phyloP scores from a whole-genome alignment of 345 rosid species.

The Noccaea caerulescens region DNA sequence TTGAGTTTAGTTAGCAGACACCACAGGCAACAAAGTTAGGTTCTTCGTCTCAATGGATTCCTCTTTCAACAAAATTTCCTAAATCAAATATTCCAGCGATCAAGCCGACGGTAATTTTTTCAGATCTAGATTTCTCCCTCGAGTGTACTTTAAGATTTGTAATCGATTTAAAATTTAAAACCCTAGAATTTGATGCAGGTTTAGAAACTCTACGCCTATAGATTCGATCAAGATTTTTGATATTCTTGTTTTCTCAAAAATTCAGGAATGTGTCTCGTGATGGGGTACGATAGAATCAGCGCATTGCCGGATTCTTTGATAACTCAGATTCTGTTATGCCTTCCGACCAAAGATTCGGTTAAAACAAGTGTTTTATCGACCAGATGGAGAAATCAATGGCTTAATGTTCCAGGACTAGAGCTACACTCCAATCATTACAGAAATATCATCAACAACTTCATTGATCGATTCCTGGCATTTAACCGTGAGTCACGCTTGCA shows the following conservation, averaged over 20 bases:
- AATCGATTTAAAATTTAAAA: no score
- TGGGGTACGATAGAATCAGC: conserved; percentile 18
- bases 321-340: not conserved
- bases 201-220: no score
- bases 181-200: no score
- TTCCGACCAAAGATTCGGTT: conserved; percentile 12
- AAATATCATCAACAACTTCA: not conserved
- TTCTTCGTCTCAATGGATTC: no score
- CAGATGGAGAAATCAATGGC: conserved; percentile 21
- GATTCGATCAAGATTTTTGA: no score
- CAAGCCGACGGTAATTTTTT: conserved; percentile 8
- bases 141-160: not conserved
- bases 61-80: no score
- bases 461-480: not conserved
- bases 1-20: no score
- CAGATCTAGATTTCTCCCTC: not conserved
- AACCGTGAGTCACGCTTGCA: not conserved
- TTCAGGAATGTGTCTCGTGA: not conserved
- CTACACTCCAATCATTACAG: not conserved
- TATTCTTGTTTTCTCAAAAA: not conserved
- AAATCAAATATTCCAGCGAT: no score
- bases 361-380: conserved; percentile 16
- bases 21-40: no score
- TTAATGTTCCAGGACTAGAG: not conserved
- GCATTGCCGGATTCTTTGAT: not conserved